phyloP scores from a whole-genome alignment of 2,329 filamentous ascomycete species.

The Parafenestella ontariensis region DNA sequence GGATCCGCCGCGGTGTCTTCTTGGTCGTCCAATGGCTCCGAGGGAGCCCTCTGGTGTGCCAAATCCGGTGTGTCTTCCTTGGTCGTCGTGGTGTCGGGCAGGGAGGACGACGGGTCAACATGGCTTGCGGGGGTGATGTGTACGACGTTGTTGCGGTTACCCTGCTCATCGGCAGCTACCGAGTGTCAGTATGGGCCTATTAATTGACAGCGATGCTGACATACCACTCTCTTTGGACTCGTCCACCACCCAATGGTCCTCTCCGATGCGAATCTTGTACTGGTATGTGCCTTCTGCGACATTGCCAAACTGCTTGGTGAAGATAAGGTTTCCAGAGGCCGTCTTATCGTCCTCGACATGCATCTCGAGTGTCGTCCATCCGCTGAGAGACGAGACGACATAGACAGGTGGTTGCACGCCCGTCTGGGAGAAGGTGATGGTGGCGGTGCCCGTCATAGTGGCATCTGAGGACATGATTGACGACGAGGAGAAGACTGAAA shows the following conservation, averaged over 20 bases:
- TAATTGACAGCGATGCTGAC: slow-evolving; percentile 20
- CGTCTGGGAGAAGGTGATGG: slow-evolving; percentile 66
- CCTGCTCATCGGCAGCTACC: slow-evolving; percentile 59
- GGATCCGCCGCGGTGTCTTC: slow-evolving; percentile 25
- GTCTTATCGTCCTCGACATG: slow-evolving; percentile 54
- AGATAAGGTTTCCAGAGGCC: slow-evolving; percentile 63
- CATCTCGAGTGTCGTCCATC: slow-evolving; percentile 75
- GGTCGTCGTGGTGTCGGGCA: slow-evolving; percentile 1
- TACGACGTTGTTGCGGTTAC: slow-evolving; percentile 63
- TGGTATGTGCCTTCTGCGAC: slow-evolving; percentile 68
- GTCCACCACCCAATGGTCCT: slow-evolving; percentile 71
- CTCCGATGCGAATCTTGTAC: slow-evolving; percentile 76
- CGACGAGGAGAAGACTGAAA: slow-evolving; percentile 3
- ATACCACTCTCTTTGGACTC: slow-evolving; percentile 67
- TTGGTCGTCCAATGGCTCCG: slow-evolving; percentile 18
- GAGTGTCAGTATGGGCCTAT: slow-evolving; percentile 20
- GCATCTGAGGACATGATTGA: slow-evolving; percentile 1
- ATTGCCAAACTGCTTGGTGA: slow-evolving; percentile 63
- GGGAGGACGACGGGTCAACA: background rate
- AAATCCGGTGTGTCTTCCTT: background rate
- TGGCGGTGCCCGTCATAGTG: slow-evolving; percentile 49
- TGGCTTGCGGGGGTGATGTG: slow-evolving; percentile 35
- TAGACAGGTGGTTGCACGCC: slow-evolving; percentile 72
- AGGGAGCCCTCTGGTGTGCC: background rate
- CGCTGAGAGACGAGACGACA: slow-evolving; percentile 72